A percentile compares a stretch with the other conserved stretches of the same genome.
Evolutionary conservation across 1,139 yeast genomes (phyloP).

Genomic region (Hyphopichia khmerensis): DNA sequence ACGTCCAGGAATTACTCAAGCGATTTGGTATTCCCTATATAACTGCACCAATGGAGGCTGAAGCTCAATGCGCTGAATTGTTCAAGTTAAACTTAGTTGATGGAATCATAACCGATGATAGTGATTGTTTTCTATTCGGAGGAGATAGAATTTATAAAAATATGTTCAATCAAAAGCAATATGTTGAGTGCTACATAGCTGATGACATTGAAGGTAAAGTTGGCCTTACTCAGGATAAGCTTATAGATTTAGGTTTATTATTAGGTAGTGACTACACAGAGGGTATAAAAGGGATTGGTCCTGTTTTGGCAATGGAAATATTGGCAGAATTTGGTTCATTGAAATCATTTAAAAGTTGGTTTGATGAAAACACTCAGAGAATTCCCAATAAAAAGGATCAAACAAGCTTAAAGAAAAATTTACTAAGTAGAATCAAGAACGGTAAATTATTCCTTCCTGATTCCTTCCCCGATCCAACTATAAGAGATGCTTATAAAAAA

Average conservation of each 20-base stretch:
- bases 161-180: slow-evolving; percentile 91
- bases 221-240: slow-evolving; percentile 59
- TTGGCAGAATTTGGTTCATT: slow-evolving; percentile 74
- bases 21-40: slow-evolving; percentile 92
- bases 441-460: slow-evolving; percentile 64
- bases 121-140: slow-evolving; percentile 94
- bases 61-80: slow-evolving; percentile 92
- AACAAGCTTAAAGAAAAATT: slow-evolving; percentile 40
- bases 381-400: slow-evolving; percentile 12
- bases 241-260: slow-evolving; percentile 78
- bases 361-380: slow-evolving; percentile 26
- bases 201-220: slow-evolving; percentile 60
- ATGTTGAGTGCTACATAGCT: slow-evolving; percentile 79
- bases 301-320: slow-evolving; percentile 90
- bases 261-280: slow-evolving; percentile 94
- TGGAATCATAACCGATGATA: slow-evolving; percentile 95
- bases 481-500: slow-evolving; percentile 66
- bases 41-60: slow-evolving; percentile 98
- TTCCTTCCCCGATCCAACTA: slow-evolving; percentile 68
- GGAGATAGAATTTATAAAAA: slow-evolving; percentile 83
- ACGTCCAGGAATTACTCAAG: slow-evolving; percentile 82
- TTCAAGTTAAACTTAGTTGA: slow-evolving; percentile 70
- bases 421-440: slow-evolving; percentile 54
- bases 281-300: slow-evolving; percentile 90
- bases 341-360: slow-evolving; percentile 38